Evolutionary conservation across 1,284 basidiomycete species (phyloP).

Genomic region (Boletus austroedulis): DNA sequence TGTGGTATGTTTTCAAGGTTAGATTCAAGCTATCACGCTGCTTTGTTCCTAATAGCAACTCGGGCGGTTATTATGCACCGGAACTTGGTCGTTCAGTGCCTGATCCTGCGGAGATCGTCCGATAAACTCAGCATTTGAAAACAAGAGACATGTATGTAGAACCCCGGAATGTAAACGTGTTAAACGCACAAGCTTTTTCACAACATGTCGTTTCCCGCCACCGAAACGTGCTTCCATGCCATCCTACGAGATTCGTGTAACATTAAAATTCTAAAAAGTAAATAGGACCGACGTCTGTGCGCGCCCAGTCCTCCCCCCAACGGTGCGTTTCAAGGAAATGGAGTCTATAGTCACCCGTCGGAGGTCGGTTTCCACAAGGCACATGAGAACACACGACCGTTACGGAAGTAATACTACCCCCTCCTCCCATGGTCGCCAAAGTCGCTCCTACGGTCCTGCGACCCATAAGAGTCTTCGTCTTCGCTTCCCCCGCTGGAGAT

Average conservation of each 20-base stretch:
- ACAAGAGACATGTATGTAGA: background rate
- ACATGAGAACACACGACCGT: slow-evolving; percentile 25
- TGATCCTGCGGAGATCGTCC: slow-evolving; percentile 32
- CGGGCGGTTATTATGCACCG: slow-evolving; percentile 19
- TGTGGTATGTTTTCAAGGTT: slow-evolving; percentile 27
- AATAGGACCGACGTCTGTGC: slow-evolving; percentile 3
- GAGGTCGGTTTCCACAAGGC: slow-evolving; percentile 10
- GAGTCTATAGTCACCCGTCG: slow-evolving; percentile 21
- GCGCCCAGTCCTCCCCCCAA: slow-evolving; percentile 6
- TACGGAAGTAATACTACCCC: slow-evolving; percentile 27
- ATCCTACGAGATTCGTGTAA: slow-evolving; percentile 11
- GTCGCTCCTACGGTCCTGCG: slow-evolving; percentile 38
- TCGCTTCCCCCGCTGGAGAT: slow-evolving; percentile 37
- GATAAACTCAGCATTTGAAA: slow-evolving; percentile 18
- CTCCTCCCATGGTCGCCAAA: slow-evolving; percentile 37
- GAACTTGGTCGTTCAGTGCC: slow-evolving; percentile 20
- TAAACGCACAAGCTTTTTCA: background rate
- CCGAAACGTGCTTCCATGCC: slow-evolving; percentile 4
- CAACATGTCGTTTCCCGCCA: background rate
- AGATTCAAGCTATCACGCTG: slow-evolving; percentile 23
- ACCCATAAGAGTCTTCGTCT: slow-evolving; percentile 37
- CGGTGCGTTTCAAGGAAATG: slow-evolving; percentile 12
- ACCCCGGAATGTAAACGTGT: background rate
- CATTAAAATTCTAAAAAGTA: slow-evolving; percentile 14
- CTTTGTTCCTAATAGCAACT: slow-evolving; percentile 1